Evolutionary conservation across 2,329 filamentous ascomycete genomes (phyloP), one percentile per base, ranked within the genome.

Genomic region (Calonectria montana): DNA sequence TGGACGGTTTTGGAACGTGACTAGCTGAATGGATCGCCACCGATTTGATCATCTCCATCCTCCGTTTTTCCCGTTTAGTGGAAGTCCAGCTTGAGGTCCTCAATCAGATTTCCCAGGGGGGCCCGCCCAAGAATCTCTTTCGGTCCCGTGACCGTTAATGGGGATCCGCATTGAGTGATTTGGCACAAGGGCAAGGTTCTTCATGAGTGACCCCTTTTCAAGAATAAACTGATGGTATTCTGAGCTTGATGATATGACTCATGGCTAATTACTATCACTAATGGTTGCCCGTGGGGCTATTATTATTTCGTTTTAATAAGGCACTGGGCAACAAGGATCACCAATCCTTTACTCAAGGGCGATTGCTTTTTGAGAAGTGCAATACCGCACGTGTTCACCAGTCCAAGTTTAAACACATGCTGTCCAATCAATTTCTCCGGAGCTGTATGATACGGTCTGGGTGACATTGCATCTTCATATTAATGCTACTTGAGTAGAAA

Each of bases 161-260:
- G 65, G 71, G 72, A 74, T 71, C 74, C 74, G 74, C 70, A 70
- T 31, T 37, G 53, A 71, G 57, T 67, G 66, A 71, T 75, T 75
- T 74, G 37, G 48, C 67, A 64, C 53, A 39, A 45, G 25, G 63
- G 69, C 57, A 35, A 55, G 62, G 47, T 57, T 55, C 65, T 41
- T 21, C 67, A 37, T 31, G 57, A 53, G 27, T 31, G 65, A n/a
- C 72, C 74, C 72, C 72, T 66, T 71, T 75, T 73, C 47, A 31
- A 63, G 13, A 53, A 73, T 74, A 72, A 73, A 45, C 72, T 71
- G 72, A 73, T 72, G 72, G 37, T 59, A 37, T 55, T 61, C 39
- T 21, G 25, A 57, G n/a, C 37, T 27, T 39, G 43, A 25, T 69
- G 27, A 29, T 35, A 47, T 63, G 53, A 29, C 53, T 67, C 29